Evolutionary conservation across 352 stramenopile genomes (phyloP).

Genomic region (Pythium phragmitis): DNA sequence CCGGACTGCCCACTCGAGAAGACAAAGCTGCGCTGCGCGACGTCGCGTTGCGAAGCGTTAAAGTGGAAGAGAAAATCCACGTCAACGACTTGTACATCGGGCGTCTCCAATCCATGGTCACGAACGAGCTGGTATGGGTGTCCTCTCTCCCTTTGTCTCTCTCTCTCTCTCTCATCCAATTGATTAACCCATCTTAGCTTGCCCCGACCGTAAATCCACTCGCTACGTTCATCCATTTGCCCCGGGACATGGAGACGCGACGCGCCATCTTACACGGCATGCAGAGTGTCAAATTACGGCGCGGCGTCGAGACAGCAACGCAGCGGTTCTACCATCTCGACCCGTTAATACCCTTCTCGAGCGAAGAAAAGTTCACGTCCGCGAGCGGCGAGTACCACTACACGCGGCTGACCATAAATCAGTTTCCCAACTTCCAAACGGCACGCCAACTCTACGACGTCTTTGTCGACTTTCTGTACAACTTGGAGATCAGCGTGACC

Average conservation of each 20-base stretch:
- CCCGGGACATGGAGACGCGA: slow-evolving; percentile 10
- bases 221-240: slow-evolving; percentile 20
- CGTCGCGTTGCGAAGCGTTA: not conserved
- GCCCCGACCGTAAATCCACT: slow-evolving; percentile 9
- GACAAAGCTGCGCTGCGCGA: not conserved
- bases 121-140: slow-evolving; percentile 11
- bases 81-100: slow-evolving; percentile 6
- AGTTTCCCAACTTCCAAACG: slow-evolving; percentile 38
- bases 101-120: slow-evolving; percentile 16
- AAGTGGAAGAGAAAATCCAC: slow-evolving; percentile 18
- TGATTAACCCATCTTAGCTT: not conserved
- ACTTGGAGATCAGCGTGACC: slow-evolving; percentile 59
- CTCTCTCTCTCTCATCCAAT: not conserved
- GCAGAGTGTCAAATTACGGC: slow-evolving; percentile 40
- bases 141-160: not conserved
- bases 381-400: slow-evolving; percentile 12
- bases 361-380: slow-evolving; percentile 10
- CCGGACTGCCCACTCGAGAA: not conserved
- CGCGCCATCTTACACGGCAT: slow-evolving; percentile 21
- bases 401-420: slow-evolving; percentile 19
- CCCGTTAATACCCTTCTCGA: slow-evolving; percentile 4
- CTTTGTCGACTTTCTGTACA: slow-evolving; percentile 39
- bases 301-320: slow-evolving; percentile 13
- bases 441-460: slow-evolving; percentile 46
- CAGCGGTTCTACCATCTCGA: slow-evolving; percentile 8